Evolutionary conservation across 495 filamentous ascomycete species (phyloP), one percentile per base, ranked within the genome.

Genomic region (Penicillium bialowiezense): DNA sequence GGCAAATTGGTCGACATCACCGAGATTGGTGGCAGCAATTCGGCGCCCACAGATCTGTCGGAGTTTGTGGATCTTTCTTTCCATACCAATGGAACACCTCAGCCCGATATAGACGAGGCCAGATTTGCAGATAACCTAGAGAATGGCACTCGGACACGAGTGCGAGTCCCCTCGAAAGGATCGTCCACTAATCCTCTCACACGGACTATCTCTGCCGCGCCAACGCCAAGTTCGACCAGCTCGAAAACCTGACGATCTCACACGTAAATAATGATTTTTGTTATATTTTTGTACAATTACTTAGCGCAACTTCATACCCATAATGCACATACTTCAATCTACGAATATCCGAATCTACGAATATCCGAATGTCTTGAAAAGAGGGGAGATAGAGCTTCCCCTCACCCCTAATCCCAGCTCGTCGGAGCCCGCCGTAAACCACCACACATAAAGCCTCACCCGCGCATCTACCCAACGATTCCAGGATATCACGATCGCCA

Each of bases 1-100:
- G 73, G 76, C 54, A 69, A 67, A 39, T 55, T 77, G 14, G 68
- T 77, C 19, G 48, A 52, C 17, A 60, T 65, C 36, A 51, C 64
- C 0, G 52, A 64, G 18, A 50, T 51, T 46, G 34, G 50, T 21
- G 49, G 59, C 34, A 55, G 50, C 45, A 50, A 35, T 24, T 62
- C 61, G 7, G 31, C 36, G 7, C 55, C 58, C 1, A 64, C 61
- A 37, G 61, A 64, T 31, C 44, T 64, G 9, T 59, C 61, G 12
- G 59, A 64, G 32, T 64, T 64, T 34, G 58, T 64, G 50, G 61
- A 64, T 41, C 58, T 64, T 18, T 57, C 61, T 6, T 59, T 48
- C 38, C 52, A 59, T 14, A 29, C 43, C 18, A 32, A 36, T 23
- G 20, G 51, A 17, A 23, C 18, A 17, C 48, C 31, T 3, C 50